phyloP scores from a whole-genome alignment of 2,329 filamentous ascomycete species.

The Chaetomiaceae sp. region DNA sequence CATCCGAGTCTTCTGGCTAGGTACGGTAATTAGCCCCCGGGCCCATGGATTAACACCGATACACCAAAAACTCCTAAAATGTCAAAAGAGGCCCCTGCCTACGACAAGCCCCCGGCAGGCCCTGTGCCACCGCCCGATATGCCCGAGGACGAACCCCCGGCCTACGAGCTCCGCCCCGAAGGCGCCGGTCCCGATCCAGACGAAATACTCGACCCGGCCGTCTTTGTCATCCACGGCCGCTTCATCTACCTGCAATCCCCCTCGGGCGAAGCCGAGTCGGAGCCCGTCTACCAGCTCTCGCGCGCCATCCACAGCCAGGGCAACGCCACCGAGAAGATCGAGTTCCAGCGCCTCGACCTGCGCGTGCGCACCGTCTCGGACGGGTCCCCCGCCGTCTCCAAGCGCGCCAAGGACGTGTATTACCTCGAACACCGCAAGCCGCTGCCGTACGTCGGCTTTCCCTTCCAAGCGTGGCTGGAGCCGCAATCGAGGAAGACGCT shows the following conservation, averaged over 20 bases:
- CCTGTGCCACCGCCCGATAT: not conserved
- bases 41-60: no score
- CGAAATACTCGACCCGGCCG: constrained; percentile 14
- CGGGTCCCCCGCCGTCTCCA: not conserved
- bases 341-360: constrained; percentile 20
- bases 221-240: constrained; percentile 17
- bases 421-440: not conserved
- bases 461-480: not conserved
- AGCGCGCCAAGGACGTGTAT: constrained; percentile 3
- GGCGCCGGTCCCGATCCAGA: constrained; percentile 13
- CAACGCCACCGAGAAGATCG: constrained; percentile 12
- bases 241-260: constrained; percentile 14
- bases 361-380: constrained; percentile 3
- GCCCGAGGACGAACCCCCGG: constrained; percentile 10
- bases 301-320: constrained; percentile 17
- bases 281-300: constrained; percentile 20
- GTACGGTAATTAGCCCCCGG: no score
- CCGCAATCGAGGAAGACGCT: constrained; percentile 9
- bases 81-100: no score
- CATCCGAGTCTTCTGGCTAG: no score
- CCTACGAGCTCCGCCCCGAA: constrained; percentile 11
- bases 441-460: not conserved
- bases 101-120: no score
- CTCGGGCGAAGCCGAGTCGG: constrained; percentile 2
- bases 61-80: no score